Percentiles rank a stretch among this genome's conserved stretches.
These are phyloP conservation scores for Sophora flavescens DNA, from an alignment of 306 rosid species.

Conservation along the genomic window DNA sequence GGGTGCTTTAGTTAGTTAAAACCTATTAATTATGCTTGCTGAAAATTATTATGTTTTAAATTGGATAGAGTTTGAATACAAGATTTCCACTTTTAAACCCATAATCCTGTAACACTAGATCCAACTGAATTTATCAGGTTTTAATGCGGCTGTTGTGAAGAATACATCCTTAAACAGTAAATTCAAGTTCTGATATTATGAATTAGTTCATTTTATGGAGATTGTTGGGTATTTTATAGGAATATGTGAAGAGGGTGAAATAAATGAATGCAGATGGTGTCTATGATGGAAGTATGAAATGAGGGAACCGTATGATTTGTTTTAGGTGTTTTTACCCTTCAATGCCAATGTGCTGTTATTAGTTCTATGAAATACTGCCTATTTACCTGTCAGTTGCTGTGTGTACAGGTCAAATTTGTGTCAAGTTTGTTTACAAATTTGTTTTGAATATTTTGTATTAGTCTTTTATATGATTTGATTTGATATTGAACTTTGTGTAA, in stretches of 20 bases:
- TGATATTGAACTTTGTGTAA: too few relatives aligned
- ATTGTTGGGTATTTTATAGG: slow-evolving; percentile 14
- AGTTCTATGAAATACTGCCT: neutral
- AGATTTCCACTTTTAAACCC: neutral
- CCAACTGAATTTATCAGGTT: slow-evolving; percentile 14
- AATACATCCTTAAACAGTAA: neutral
- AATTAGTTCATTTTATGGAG: neutral
- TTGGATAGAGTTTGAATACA: slow-evolving; percentile 24
- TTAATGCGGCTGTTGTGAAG: neutral
- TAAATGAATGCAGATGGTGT: slow-evolving; percentile 1
- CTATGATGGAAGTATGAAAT: neutral
- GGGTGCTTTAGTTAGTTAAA: neutral
- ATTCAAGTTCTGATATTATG: neutral
- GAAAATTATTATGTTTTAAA: neutral
- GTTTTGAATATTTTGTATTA: too few relatives aligned
- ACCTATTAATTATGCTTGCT: neutral
- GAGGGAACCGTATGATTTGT: neutral
- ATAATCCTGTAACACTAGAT: neutral
- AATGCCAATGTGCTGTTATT: neutral
- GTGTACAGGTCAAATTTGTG: too few relatives aligned
- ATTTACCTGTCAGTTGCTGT: too few relatives aligned
- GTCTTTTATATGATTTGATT: too few relatives aligned
- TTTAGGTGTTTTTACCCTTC: neutral
- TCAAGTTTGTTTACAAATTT: too few relatives aligned
- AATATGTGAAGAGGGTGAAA: slow-evolving; percentile 1